These are phyloP conservation scores for Tricholoma sp. DNA, from an alignment of 768 basidiomycete species.

Conservation along the genomic window DNA sequence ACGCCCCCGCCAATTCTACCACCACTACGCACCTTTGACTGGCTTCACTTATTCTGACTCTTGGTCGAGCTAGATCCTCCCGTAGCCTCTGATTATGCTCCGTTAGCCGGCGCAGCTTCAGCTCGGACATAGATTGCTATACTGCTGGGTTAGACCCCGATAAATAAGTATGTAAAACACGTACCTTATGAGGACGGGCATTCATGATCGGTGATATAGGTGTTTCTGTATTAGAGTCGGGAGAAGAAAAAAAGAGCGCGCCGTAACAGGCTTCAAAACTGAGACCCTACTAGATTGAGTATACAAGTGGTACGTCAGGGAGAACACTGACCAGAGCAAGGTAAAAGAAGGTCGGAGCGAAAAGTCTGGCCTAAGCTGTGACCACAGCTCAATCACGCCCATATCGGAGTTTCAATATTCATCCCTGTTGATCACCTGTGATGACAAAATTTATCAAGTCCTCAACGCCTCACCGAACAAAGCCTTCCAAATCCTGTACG, in stretches of 20 bases:
- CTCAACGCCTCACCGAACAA: constrained; percentile 5
- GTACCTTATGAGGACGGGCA: constrained; percentile 66
- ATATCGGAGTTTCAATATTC: constrained; percentile 40
- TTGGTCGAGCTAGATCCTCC: constrained; percentile 86
- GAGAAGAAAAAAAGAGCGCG: constrained; percentile 14
- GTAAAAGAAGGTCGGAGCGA: constrained; percentile 16
- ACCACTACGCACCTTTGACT: constrained; percentile 61
- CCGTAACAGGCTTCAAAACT: constrained; percentile 15
- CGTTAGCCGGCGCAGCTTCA: constrained; percentile 87
- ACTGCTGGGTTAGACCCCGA: constrained; percentile 2
- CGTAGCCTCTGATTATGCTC: constrained; percentile 91
- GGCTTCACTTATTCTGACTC: constrained; percentile 89
- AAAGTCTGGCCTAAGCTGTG: constrained; percentile 12
- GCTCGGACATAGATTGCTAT: constrained; percentile 94
- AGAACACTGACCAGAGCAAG: constrained; percentile 11
- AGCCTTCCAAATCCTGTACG: constrained; percentile 1
- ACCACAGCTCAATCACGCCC: constrained; percentile 5
- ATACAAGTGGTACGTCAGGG: neutral
- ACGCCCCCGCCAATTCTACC: neutral
- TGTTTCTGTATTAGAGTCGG: constrained; percentile 16
- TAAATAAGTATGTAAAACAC: constrained; percentile 12
- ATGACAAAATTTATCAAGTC: constrained; percentile 10
- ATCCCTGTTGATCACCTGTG: constrained; percentile 13
- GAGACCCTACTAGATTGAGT: neutral
- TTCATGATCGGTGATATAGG: constrained; percentile 46